These are phyloP conservation scores for Cupressus sempervirens DNA, from an alignment of 75 land plant species.

Conservation along the genomic window DNA sequence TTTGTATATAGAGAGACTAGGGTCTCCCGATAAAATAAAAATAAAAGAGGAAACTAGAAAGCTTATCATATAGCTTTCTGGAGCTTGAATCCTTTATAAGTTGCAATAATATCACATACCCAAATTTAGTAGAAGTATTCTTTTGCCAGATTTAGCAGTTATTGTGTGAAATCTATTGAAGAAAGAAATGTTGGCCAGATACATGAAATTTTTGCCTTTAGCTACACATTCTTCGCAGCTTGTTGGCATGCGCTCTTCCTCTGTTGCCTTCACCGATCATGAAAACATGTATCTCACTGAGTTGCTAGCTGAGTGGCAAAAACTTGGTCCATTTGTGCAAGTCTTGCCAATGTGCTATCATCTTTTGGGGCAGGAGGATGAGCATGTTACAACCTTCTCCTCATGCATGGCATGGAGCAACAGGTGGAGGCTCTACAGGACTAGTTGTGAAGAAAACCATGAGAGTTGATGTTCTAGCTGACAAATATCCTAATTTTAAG, in stretches of 20 bases:
- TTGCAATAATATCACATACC: not conserved
- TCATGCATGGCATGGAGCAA: constrained; percentile 57
- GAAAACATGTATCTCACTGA: too few species aligned
- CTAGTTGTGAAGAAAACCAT: constrained; percentile 76
- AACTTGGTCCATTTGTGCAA: too few species aligned
- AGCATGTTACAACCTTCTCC: constrained; percentile 36
- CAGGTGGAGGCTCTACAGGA: constrained; percentile 58
- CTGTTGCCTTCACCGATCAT: constrained; percentile 41
- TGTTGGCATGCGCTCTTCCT: constrained; percentile 35
- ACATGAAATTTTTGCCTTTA: constrained; percentile 69
- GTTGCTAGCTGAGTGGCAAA: too few species aligned
- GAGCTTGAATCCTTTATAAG: not conserved
- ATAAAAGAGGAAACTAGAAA: not conserved
- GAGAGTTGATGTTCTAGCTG: constrained; percentile 94
- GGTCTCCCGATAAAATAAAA: not conserved
- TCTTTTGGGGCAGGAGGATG: too few species aligned
- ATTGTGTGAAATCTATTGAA: not conserved
- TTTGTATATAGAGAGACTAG: not conserved
- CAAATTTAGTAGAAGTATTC: not conserved
- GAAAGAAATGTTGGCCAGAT: constrained; percentile 25
- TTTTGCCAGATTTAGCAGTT: not conserved
- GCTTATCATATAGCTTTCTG: constrained; percentile 1
- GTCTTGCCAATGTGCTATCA: too few species aligned
- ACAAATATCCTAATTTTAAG: constrained; percentile 81
- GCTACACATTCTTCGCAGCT: constrained; percentile 51